Conservation (phyloP, 1,284 basidiomycete species). For the Ustilago tritici region DNA sequence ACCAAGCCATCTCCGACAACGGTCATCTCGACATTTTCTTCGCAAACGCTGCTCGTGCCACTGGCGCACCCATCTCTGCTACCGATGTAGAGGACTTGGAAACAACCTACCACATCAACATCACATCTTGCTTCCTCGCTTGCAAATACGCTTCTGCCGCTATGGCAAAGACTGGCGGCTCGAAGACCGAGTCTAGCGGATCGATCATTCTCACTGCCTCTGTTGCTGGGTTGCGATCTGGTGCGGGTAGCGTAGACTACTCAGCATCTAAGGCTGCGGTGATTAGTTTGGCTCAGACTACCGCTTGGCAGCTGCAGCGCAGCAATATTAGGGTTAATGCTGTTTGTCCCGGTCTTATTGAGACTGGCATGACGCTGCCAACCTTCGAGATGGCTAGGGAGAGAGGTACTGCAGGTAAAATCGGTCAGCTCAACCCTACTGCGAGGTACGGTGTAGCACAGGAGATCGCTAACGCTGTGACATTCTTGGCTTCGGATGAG, state of each 20-base stretch:
- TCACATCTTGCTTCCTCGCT: slow-evolving; percentile 90
- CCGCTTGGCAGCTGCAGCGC: slow-evolving; percentile 82
- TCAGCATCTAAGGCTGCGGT: slow-evolving; percentile 67
- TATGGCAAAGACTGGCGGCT: slow-evolving; percentile 78
- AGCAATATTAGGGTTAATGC: slow-evolving; percentile 88
- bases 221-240: slow-evolving; percentile 87
- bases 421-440: slow-evolving; percentile 87
- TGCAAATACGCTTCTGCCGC: slow-evolving; percentile 85
- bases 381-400: slow-evolving; percentile 82
- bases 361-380: slow-evolving; percentile 83
- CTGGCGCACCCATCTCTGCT: slow-evolving; percentile 73
- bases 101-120: slow-evolving; percentile 83
- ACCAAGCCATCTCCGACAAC: slow-evolving; percentile 81
- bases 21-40: slow-evolving; percentile 92
- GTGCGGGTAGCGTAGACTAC: slow-evolving; percentile 88
- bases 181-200: slow-evolving; percentile 76
- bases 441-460: slow-evolving; percentile 74
- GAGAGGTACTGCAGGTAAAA: slow-evolving; percentile 79
- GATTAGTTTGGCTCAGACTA: slow-evolving; percentile 85
- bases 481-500: slow-evolving; percentile 87
- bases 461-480: slow-evolving; percentile 80
- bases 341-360: slow-evolving; percentile 90
- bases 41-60: slow-evolving; percentile 77
- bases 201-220: slow-evolving; percentile 92
- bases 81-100: slow-evolving; percentile 79